Conservation (phyloP, 106 monocot species). For the Xerophyta viscosa region DNA sequence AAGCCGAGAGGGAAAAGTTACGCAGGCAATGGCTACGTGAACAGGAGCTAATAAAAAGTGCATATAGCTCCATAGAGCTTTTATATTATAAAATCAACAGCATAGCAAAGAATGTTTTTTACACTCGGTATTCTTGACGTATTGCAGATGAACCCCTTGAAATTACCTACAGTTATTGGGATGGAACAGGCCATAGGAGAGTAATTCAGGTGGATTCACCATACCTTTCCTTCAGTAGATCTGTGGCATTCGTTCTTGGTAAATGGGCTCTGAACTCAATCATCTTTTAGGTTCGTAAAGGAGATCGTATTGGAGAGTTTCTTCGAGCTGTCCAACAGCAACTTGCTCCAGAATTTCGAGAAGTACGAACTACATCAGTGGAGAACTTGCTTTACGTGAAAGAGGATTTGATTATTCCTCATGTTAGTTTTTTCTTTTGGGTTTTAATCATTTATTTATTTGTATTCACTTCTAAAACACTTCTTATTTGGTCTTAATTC, state of each 20-base stretch:
- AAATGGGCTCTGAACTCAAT: neutral
- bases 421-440: conserved; percentile 34
- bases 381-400: conserved; percentile 95
- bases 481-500: conserved; percentile 17
- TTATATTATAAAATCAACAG: too few species aligned
- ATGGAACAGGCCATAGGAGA: conserved; percentile 95
- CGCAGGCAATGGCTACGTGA: conserved; percentile 82
- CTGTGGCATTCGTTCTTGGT: neutral
- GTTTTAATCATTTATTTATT: conserved; percentile 2
- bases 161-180: conserved; percentile 99
- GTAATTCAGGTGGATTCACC: conserved; percentile 48
- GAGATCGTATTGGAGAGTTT: conserved; percentile 92
- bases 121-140: too few species aligned
- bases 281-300: conserved; percentile 72
- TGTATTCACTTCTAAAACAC: too few species aligned
- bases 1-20: conserved; percentile 87
- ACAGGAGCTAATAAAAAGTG: conserved; percentile 89
- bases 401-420: conserved; percentile 98
- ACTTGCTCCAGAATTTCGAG: conserved; percentile 92
- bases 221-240: neutral
- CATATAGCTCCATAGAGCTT: neutral
- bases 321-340: conserved; percentile 95
- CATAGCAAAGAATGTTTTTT: neutral
- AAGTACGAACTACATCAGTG: conserved; percentile 90
- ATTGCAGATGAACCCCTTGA: conserved; percentile 86